phyloP scores from a whole-genome alignment of 2,329 filamentous ascomycete species.

The Botrytis hyacinthi region DNA sequence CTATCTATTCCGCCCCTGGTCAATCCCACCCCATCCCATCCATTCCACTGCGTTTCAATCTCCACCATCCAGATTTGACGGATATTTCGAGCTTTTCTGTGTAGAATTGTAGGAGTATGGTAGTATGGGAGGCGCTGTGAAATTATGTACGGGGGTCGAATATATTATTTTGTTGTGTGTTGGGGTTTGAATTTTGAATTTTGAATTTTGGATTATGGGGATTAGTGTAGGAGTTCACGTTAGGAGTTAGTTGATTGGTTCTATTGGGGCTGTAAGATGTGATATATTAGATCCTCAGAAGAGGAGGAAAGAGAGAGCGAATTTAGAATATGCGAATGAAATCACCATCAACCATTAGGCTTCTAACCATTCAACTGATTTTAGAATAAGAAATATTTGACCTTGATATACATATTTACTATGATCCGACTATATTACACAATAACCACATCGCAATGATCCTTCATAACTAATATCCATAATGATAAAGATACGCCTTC shows the following conservation, averaged over 20 bases:
- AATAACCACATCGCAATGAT: background rate
- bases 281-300: too few species aligned
- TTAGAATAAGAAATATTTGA: background rate
- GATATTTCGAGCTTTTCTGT: too few species aligned
- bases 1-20: background rate
- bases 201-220: background rate
- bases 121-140: background rate
- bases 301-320: background rate
- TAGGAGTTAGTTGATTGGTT: background rate
- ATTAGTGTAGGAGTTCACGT: background rate
- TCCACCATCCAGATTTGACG: accelerated
- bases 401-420: background rate
- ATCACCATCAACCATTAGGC: background rate
- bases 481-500: background rate
- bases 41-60: background rate
- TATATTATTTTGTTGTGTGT: background rate
- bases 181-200: background rate
- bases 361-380: background rate
- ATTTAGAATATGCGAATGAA: background rate
- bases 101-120: background rate
- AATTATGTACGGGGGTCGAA: too few species aligned
- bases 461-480: background rate
- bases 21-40: background rate
- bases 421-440: background rate
- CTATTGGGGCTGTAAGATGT: too few species aligned